Evolutionary conservation across 345 rosid genomes (phyloP), one percentile per base, ranked within the genome.

Genomic region (Gossypium herbaceum): DNA sequence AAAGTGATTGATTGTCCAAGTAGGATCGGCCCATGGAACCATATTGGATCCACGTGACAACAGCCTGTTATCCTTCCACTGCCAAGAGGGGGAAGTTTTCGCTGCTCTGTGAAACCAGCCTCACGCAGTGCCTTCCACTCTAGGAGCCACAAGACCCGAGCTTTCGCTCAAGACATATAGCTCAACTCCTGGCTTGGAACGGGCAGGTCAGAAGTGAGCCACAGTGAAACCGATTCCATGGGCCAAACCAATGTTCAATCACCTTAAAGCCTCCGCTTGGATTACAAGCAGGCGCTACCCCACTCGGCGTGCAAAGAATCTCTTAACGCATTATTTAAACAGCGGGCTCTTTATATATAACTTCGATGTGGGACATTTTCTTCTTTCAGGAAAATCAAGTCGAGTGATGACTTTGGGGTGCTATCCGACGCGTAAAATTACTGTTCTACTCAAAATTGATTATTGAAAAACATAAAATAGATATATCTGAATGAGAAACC

Each of bases 281-380:
- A 59, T 69, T 2, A 69, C 60, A 69, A 50, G 41, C 7, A 34
- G 7, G 41, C 24, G 47, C 2, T 7, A 34, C 8, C 20, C 0
- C 52, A 78, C 25, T 19, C 25, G 0, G 41, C 7, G 9, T 0
- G 0, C 6, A 0, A 1, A 0, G 0, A 0, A 0, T 0, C 3
- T 11, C 12, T 45, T 11, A 5, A 45, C 0, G 0, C 10, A 8
- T 45, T 45, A 45, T 45, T 45, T 45, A 45, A 45, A 11, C 13
- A 45, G 1, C 7, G 1, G 7, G 7, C 1, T 34, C 1, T 34
- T 5, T 5, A 34, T 5, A 5, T 34, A 5, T 5, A 34, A 34
- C 1, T 0, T 5, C 0, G 1, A 5, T 34, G 41, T 34, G 41
- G 41, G 41, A 34, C 6, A 0, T 34, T 0, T 34, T 34, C 7